phyloP scores from a whole-genome alignment of 176 grass and related monocot genomes.

The Coix lacrymajobi region DNA sequence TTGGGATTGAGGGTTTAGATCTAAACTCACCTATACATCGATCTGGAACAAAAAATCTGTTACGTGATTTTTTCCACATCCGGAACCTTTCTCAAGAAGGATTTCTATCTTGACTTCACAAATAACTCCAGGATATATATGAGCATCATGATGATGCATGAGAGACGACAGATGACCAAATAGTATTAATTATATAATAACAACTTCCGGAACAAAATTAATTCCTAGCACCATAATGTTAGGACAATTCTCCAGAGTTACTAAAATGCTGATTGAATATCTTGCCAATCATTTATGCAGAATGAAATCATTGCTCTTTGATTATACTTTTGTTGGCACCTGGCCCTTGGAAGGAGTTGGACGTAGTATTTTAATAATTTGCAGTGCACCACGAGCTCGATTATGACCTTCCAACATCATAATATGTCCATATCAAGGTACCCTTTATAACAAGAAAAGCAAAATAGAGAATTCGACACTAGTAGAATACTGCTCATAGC shows the following conservation, averaged over 20 bases:
- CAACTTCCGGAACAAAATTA: not conserved
- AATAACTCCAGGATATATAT: no score
- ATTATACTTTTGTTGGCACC: not conserved
- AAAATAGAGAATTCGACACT: not conserved
- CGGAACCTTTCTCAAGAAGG: no score
- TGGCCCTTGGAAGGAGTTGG: not conserved
- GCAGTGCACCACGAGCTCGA: slow-evolving; percentile 8
- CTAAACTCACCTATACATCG: no score
- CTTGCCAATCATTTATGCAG: not conserved
- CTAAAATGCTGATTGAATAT: not conserved
- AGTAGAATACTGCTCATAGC: no score
- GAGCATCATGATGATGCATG: no score
- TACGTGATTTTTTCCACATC: no score
- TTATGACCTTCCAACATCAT: not conserved
- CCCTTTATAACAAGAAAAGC: not conserved
- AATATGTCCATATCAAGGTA: not conserved
- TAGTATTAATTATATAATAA: not conserved
- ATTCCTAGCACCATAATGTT: not conserved
- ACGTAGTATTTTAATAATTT: not conserved
- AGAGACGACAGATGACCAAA: no score
- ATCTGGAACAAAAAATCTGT: no score
- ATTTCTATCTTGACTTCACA: no score
- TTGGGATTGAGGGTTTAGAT: no score
- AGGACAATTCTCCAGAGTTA: not conserved
- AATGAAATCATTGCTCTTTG: not conserved